Conservation (phyloP, 768 basidiomycete species). For the Lentinula sp. region DNA sequence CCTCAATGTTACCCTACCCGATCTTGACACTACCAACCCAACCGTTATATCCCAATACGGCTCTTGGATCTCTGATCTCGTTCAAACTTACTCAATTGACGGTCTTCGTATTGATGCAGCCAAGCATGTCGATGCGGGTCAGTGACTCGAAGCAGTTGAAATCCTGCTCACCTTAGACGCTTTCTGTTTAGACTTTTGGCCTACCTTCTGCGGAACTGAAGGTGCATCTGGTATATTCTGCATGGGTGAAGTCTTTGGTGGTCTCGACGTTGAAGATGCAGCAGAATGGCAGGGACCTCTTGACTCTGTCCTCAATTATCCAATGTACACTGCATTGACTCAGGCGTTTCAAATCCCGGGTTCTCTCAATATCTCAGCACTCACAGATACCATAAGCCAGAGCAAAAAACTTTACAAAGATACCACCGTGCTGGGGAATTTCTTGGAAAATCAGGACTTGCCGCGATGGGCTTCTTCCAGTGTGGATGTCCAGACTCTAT, state of each 20-base stretch:
- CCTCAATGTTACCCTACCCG: slow-evolving; percentile 63
- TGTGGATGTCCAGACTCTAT: slow-evolving; percentile 67
- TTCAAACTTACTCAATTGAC: slow-evolving; percentile 70
- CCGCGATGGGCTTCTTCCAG: slow-evolving; percentile 70
- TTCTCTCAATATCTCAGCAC: slow-evolving; percentile 49
- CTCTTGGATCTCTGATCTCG: slow-evolving; percentile 63
- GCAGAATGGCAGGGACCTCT: slow-evolving; percentile 61
- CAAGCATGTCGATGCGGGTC: slow-evolving; percentile 50
- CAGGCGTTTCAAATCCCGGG: slow-evolving; percentile 72
- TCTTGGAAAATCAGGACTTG: slow-evolving; percentile 75
- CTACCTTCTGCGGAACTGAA: slow-evolving; percentile 62
- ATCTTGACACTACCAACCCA: slow-evolving; percentile 70
- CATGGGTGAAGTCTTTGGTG: slow-evolving; percentile 75
- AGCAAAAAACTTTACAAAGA: slow-evolving; percentile 49
- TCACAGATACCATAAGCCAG: slow-evolving; percentile 46
- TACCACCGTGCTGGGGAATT: slow-evolving; percentile 51
- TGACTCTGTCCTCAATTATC: slow-evolving; percentile 70
- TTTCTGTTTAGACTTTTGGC: slow-evolving; percentile 59
- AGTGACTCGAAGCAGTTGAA: neutral
- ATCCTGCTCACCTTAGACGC: neutral
- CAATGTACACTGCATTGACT: slow-evolving; percentile 58
- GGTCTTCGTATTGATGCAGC: slow-evolving; percentile 82
- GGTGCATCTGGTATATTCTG: slow-evolving; percentile 81
- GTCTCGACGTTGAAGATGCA: slow-evolving; percentile 39
- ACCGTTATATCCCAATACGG: slow-evolving; percentile 58